Conservation (phyloP, 2,329 filamentous ascomycete species). For the Neofusicoccum umdonicola region DNA sequence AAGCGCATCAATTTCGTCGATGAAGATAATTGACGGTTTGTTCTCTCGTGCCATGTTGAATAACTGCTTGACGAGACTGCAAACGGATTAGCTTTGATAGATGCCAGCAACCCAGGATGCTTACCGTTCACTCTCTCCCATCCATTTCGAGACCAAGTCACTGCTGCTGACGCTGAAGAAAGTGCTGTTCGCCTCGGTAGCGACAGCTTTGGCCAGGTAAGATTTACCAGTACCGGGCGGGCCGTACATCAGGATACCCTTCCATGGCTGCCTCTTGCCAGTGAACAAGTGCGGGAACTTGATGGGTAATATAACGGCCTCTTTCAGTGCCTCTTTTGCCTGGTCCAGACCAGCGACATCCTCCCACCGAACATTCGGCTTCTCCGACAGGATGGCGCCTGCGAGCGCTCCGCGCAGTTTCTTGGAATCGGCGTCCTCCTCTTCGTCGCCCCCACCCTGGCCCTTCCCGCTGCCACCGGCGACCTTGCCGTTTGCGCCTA, state of each 20-base stretch:
- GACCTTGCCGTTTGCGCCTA: slow-evolving; percentile 69
- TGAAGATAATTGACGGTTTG: slow-evolving; percentile 97
- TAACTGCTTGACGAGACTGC: slow-evolving; percentile 87
- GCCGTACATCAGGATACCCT: slow-evolving; percentile 92
- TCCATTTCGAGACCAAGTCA: slow-evolving; percentile 98
- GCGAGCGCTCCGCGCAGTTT: slow-evolving; percentile 88
- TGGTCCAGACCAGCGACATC: slow-evolving; percentile 92
- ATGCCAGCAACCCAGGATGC: slow-evolving; percentile 23
- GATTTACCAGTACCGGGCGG: slow-evolving; percentile 97
- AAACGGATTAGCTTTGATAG: slow-evolving; percentile 17
- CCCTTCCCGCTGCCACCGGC: slow-evolving; percentile 62
- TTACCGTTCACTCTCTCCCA: slow-evolving; percentile 97
- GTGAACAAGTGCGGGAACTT: slow-evolving; percentile 97
- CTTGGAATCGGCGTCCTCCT: slow-evolving; percentile 87
- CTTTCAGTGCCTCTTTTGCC: slow-evolving; percentile 95
- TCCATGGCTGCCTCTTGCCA: slow-evolving; percentile 96
- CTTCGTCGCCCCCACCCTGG: slow-evolving; percentile 59
- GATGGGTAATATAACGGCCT: slow-evolving; percentile 95
- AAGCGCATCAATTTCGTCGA: slow-evolving; percentile 95
- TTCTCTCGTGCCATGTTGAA: slow-evolving; percentile 99
- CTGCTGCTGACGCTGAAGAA: slow-evolving; percentile 99
- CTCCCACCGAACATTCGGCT: slow-evolving; percentile 96
- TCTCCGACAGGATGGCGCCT: slow-evolving; percentile 89
- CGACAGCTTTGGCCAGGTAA: slow-evolving; percentile 95
- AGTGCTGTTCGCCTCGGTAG: slow-evolving; percentile 96